Evolutionary conservation across 106 monocot genomes (phyloP), one percentile per base, ranked within the genome.

Genomic region (Vanilla planifolia): DNA sequence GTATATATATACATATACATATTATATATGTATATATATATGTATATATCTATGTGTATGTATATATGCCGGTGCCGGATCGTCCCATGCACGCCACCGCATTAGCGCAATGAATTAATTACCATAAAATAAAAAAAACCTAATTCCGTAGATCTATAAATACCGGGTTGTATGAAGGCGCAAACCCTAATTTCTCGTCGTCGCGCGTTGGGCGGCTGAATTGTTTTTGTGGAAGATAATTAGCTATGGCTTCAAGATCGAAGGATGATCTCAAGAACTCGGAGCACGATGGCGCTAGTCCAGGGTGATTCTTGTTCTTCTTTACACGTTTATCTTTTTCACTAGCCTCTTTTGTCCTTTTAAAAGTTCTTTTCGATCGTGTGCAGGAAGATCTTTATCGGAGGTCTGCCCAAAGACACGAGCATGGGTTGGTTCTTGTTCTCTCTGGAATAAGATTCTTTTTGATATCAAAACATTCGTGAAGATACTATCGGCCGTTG

Each of bases 341-440:
- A 6, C 19, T 45, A 48, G 50, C 28, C n/a, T 2, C n/a, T 25
- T 48, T 5, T 47, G 32, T n/a, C 10, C 11, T 20, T 10, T 48
- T 8, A 34, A 33, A 33, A 8, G 23, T n/a, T 45, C 48, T 46
- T 6, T 33, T 33, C 34, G 13, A 9, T 34, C n/a, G 33, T 19
- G 1, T 61, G 24, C 67, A 67, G 67, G 67, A 67, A 67, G 42
- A 67, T 67, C 40, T 67, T 67, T 43, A 42, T 67, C 42, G 67
- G 67, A n/a, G 67, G 67, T 17, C 56, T 67, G 13, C 56, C 51
- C 19, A 67, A 42, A 42, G 67, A 67, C 56, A 67, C 67, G n/a
- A 57, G 26, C 28, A 42, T 55, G 42, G 29, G 67, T 67, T 55
- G 43, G 67, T 56, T 28, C 9, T 57, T 57, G 0, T 57, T 2